Conservation (phyloP, 116 monocot genomes). For the Papilionanthe hybrid region DNA sequence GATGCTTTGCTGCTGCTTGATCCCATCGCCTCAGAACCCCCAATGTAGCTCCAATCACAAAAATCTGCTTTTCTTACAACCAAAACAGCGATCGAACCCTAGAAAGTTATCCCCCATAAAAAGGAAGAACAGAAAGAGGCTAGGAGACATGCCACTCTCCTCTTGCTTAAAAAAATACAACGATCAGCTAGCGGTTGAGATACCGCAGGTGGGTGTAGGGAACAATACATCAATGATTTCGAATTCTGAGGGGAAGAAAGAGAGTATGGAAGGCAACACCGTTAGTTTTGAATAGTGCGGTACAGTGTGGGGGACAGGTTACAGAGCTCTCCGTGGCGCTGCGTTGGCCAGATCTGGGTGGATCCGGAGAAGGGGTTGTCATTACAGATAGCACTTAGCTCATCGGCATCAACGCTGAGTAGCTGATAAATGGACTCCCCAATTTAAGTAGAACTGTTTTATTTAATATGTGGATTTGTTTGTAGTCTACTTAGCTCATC, state of each 20-base stretch:
- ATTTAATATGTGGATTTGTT: no score
- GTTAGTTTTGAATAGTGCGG: background rate
- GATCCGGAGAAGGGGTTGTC: background rate
- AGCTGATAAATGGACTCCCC: no score
- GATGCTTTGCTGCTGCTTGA: conserved; percentile 52
- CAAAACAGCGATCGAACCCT: background rate
- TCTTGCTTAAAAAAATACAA: background rate
- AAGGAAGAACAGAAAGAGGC: background rate
- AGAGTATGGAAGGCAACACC: background rate
- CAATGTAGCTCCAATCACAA: conserved; percentile 6
- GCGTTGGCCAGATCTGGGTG: conserved; percentile 6
- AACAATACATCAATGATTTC: background rate
- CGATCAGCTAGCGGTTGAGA: background rate
- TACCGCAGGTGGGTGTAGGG: conserved; percentile 6
- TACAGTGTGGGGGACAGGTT: background rate
- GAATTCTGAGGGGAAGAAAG: background rate
- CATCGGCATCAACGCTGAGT: no score
- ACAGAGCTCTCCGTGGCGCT: background rate
- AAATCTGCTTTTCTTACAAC: background rate
- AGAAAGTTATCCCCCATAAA: background rate
- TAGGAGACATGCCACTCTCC: background rate
- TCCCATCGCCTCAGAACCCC: conserved; percentile 33
- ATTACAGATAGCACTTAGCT: background rate
- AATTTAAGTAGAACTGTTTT: no score
- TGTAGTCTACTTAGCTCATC: no score